Percentiles rank a stretch among this genome's conserved stretches.
Evolutionary conservation across 768 basidiomycete species (phyloP).

Genomic region (Kwoniella botswanensis): DNA sequence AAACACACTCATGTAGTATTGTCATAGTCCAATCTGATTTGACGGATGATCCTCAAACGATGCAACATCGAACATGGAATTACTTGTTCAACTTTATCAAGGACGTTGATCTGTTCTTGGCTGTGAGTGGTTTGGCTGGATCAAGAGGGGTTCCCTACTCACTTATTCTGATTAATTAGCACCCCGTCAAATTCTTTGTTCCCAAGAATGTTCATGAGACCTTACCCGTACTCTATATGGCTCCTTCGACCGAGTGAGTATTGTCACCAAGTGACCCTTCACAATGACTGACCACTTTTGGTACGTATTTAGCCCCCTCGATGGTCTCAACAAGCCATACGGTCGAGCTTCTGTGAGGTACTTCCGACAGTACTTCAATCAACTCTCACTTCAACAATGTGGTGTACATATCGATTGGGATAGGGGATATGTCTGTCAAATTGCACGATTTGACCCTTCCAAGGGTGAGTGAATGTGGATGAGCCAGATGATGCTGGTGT

Average conservation of each 20-base stretch:
- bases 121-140: slow-evolving; percentile 61
- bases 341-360: slow-evolving; percentile 43
- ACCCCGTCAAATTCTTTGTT: slow-evolving; percentile 93
- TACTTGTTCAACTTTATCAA: slow-evolving; percentile 93
- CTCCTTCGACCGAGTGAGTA: slow-evolving; percentile 43
- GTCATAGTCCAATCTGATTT: slow-evolving; percentile 66
- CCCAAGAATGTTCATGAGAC: slow-evolving; percentile 76
- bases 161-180: slow-evolving; percentile 60
- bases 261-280: too few relatives aligned
- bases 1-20: too few relatives aligned
- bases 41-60: slow-evolving; percentile 77
- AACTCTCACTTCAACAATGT: slow-evolving; percentile 50
- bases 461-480: slow-evolving; percentile 70
- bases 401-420: slow-evolving; percentile 57
- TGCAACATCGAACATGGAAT: slow-evolving; percentile 90
- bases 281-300: not conserved
- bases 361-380: slow-evolving; percentile 55
- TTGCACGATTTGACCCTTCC: slow-evolving; percentile 93
- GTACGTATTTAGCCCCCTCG: slow-evolving; percentile 63
- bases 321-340: slow-evolving; percentile 92
- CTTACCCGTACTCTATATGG: slow-evolving; percentile 55
- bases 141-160: too few relatives aligned
- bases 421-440: slow-evolving; percentile 84
- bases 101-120: slow-evolving; percentile 83
- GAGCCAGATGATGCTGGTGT: not conserved